Evolutionary conservation across 768 basidiomycete species (phyloP).

Genomic region (Galerina marginata): DNA sequence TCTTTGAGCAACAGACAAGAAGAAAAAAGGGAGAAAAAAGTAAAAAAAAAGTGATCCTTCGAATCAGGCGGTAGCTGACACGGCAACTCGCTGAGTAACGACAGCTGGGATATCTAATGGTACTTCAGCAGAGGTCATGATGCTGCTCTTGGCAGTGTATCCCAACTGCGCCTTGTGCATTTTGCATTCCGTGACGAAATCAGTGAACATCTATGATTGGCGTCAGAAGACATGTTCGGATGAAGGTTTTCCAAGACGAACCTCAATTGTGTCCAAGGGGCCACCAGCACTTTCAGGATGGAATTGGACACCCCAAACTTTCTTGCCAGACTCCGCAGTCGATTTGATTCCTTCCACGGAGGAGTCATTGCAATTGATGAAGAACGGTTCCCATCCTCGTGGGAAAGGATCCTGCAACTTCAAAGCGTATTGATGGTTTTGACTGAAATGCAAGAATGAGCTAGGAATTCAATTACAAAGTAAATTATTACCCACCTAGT

Average conservation of each 20-base stretch:
- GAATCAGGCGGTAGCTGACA: constrained; percentile 30
- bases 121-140: constrained; percentile 26
- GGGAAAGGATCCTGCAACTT: constrained; percentile 95
- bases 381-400: constrained; percentile 96
- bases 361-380: constrained; percentile 99
- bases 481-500: constrained; percentile 65
- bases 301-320: constrained; percentile 98
- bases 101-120: constrained; percentile 24
- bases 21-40: too few species aligned
- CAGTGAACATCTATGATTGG: constrained; percentile 82
- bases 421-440: constrained; percentile 99
- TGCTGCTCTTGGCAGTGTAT: constrained; percentile 11
- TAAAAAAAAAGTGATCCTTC: constrained; percentile 14
- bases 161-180: constrained; percentile 50
- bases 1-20: too few species aligned
- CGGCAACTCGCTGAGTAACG: constrained; percentile 29
- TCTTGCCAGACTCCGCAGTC: constrained; percentile 85
- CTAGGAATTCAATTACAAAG: not conserved
- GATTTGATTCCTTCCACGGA: constrained; percentile 99
- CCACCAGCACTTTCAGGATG: constrained; percentile 98
- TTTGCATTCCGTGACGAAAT: constrained; percentile 85
- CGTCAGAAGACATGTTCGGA: constrained; percentile 1
- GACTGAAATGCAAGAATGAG: constrained; percentile 46
- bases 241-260: constrained; percentile 36
- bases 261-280: constrained; percentile 98